Conservation (phyloP, 2,329 filamentous ascomycete genomes). For the Septoria linicola region DNA sequence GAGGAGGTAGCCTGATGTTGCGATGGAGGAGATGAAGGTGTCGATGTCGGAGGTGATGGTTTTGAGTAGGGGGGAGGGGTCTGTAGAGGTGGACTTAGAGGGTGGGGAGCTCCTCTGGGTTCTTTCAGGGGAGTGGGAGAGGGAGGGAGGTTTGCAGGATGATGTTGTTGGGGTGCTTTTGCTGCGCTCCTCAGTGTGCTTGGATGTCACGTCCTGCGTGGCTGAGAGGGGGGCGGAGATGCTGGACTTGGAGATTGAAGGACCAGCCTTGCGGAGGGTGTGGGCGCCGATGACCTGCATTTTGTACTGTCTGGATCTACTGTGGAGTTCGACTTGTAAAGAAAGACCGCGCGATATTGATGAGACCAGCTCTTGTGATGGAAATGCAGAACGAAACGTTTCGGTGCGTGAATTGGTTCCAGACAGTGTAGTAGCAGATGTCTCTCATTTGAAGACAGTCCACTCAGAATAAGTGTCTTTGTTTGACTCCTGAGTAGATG, state of each 20-base stretch:
- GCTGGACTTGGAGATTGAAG: slow-evolving; percentile 1
- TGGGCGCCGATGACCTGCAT: slow-evolving; percentile 2
- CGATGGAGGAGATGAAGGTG: slow-evolving; percentile 10
- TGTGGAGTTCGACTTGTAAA: neutral
- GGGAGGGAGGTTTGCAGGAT: neutral
- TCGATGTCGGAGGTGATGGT: slow-evolving; percentile 9
- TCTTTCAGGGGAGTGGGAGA: neutral
- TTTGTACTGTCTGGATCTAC: no score
- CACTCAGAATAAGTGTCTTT: neutral
- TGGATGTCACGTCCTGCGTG: slow-evolving; percentile 1
- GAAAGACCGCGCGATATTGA: neutral
- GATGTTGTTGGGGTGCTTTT: neutral
- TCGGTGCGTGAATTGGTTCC: neutral
- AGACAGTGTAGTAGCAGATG: no score
- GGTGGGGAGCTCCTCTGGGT: neutral
- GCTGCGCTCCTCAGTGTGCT: neutral
- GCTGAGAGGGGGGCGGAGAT: slow-evolving; percentile 2
- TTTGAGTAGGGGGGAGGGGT: neutral
- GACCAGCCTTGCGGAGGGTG: neutral
- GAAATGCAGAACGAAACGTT: neutral
- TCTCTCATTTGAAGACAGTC: neutral
- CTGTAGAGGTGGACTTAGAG: neutral
- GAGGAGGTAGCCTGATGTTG: slow-evolving; percentile 9
- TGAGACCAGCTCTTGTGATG: slow-evolving; percentile 9
- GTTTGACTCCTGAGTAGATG: neutral